These are phyloP conservation scores for Pseudomonodictys pantanalensis DNA, from an alignment of 495 filamentous ascomycete species.

Conservation along the genomic window DNA sequence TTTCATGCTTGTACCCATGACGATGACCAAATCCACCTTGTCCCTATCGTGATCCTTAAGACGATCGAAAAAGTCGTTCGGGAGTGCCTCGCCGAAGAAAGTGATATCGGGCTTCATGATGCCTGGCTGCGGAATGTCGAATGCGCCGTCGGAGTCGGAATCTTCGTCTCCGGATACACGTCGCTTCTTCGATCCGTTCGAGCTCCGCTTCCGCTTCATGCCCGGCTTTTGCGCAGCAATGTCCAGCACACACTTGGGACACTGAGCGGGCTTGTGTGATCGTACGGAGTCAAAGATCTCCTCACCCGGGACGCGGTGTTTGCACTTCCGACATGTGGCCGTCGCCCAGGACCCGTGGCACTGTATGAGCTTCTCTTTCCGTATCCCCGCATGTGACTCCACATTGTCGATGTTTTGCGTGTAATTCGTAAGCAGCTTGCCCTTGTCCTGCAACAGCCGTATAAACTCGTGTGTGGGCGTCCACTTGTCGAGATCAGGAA, in stretches of 20 bases:
- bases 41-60: conserved; percentile 75
- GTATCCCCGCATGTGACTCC: conserved; percentile 81
- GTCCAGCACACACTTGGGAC: conserved; percentile 55
- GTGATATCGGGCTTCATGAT: conserved; percentile 99
- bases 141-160: conserved; percentile 69
- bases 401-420: conserved; percentile 99
- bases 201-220: conserved; percentile 74
- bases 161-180: conserved; percentile 53
- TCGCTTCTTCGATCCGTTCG: conserved; percentile 52
- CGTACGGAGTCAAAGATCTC: conserved; percentile 75
- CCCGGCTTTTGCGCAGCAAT: conserved; percentile 46
- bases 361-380: conserved; percentile 81
- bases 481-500: conserved; percentile 69
- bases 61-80: conserved; percentile 77
- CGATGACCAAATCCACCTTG: conserved; percentile 84
- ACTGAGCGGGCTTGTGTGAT: conserved; percentile 65
- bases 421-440: conserved; percentile 92
- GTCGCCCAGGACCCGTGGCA: conserved; percentile 95
- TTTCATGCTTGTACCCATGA: conserved; percentile 95
- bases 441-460: conserved; percentile 84
- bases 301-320: conserved; percentile 69
- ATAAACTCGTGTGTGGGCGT: conserved; percentile 96
- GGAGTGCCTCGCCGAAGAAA: conserved; percentile 91
- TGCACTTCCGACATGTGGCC: conserved; percentile 83
- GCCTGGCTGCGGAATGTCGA: conserved; percentile 66